A percentile compares a stretch with the other conserved stretches of the same genome.
phyloP scores from a whole-genome alignment of 1,139 yeast species.

The Taphrina wiesneri region DNA sequence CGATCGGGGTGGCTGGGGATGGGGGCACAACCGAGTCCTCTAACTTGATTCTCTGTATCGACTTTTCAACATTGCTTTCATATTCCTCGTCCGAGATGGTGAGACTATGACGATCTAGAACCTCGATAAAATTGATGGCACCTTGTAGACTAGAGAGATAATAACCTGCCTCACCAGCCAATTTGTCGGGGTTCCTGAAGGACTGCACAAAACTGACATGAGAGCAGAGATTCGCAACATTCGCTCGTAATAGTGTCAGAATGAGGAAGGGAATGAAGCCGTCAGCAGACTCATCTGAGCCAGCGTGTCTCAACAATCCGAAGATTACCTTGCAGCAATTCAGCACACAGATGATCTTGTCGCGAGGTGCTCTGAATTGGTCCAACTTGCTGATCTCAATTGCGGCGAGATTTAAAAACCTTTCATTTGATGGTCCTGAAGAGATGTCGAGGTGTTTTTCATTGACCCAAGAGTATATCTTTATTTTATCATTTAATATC shows the following conservation, averaged over 20 bases:
- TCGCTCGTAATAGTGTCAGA: constrained; percentile 71
- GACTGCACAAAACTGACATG: constrained; percentile 65
- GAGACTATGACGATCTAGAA: constrained; percentile 58
- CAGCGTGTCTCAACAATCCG: constrained; percentile 71
- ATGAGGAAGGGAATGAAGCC: constrained; percentile 85
- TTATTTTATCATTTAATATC: constrained; percentile 57
- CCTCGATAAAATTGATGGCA: constrained; percentile 73
- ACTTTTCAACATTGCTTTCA: constrained; percentile 46
- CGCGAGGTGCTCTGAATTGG: constrained; percentile 87
- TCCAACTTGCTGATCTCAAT: constrained; percentile 68
- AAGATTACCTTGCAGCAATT: constrained; percentile 91
- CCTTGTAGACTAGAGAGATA: constrained; percentile 77
- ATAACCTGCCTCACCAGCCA: constrained; percentile 85
- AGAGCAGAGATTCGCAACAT: constrained; percentile 63
- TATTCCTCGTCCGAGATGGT: constrained; percentile 65
- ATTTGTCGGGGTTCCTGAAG: constrained; percentile 71
- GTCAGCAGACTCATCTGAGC: constrained; percentile 83
- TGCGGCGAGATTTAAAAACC: constrained; percentile 70
- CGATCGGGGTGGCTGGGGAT: constrained; percentile 39
- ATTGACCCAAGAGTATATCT: constrained; percentile 70
- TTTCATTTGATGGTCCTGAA: constrained; percentile 43
- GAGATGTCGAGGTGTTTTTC: constrained; percentile 75
- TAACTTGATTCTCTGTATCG: constrained; percentile 37
- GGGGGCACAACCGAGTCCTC: constrained; percentile 22
- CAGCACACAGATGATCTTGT: constrained; percentile 84